Base-by-base conservation (phyloP, 768 basidiomycete species). In the Xanthoconium stramineum region DNA sequence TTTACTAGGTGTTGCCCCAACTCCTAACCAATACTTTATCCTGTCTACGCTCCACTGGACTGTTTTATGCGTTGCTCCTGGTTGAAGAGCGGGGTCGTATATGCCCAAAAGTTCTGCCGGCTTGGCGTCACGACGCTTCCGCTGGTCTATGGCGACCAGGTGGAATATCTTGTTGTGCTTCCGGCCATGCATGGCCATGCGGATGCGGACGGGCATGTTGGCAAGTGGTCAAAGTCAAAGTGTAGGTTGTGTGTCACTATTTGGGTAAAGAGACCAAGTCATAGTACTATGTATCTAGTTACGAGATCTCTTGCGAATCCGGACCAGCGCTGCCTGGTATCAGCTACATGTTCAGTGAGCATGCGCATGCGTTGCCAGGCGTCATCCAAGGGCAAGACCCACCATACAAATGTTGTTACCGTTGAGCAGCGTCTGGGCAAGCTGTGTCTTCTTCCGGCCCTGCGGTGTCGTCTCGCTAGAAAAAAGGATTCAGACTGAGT, bases 381-480 rank as follows among this genome's bases (percentile, higher is more conserved):
- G 32, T 29, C 24, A 15, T 15, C 53, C 2, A 51, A 12, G 37
- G 24, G 17, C n/a, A 40, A 45, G 29, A 70, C 86, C 53, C 62
- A 92, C 94, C 87, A 98, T 96, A 68, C 94, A 96, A 40, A 99
- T 98, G 61, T 96, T 94, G 74, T 94, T 96, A 14, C 94, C 94
- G 66, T 96, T 96, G 56, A 96, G 73, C 43, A 96, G 77, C 17
- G 94, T 96, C 74, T 97, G 93, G 2, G 87, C 83, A 12, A 98
- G 80, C 56, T 85, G 81, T 4, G 90, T 97, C 68, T 82, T 83
- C 71, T 89, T 93, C 58, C 76, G 84, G 29, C 89, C 89, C 69
- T 91, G 78, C 1, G 91, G 78, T n/a, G 92, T 95, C 13, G 74
- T 85, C 74, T 97, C 93, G 70, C 96, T 98, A 61, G 13, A 2